A percentile compares a stretch with the other conserved stretches of the same genome.
These are phyloP conservation scores for Vicia sativa DNA, from an alignment of 306 rosid genomes.

Conservation along the genomic window DNA sequence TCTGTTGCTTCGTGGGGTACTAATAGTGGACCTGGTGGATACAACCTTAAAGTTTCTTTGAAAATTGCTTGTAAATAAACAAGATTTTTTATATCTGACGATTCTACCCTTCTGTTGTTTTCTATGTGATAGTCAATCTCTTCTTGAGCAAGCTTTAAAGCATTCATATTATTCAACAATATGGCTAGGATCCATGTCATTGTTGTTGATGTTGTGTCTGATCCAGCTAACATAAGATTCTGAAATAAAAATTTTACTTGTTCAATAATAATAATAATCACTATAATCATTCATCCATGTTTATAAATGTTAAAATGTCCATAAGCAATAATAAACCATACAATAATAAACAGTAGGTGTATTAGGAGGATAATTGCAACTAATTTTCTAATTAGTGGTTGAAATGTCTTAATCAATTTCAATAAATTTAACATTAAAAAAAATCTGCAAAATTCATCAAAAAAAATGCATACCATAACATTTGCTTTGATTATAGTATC, in stretches of 20 bases:
- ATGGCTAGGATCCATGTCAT: slow-evolving; percentile 58
- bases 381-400: background rate
- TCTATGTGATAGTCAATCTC: slow-evolving; percentile 54
- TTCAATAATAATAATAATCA: too few relatives aligned
- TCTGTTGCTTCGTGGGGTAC: slow-evolving; percentile 62
- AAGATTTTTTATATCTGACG: slow-evolving; percentile 43
- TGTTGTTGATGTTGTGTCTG: slow-evolving; percentile 52
- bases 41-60: slow-evolving; percentile 57
- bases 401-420: background rate
- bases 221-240: slow-evolving; percentile 61
- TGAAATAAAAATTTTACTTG: background rate
- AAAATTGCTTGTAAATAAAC: slow-evolving; percentile 56
- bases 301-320: too few relatives aligned
- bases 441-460: background rate
- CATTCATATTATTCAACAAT: slow-evolving; percentile 44
- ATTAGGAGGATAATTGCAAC: background rate
- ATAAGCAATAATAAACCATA: too few relatives aligned
- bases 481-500: slow-evolving; percentile 58
- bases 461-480: slow-evolving; percentile 37
- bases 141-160: slow-evolving; percentile 53
- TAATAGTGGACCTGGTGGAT: slow-evolving; percentile 57
- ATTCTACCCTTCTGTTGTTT: slow-evolving; percentile 49
- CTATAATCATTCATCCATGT: too few relatives aligned
- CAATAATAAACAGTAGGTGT: background rate
- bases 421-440: background rate